Evolutionary conservation across 495 filamentous ascomycete species (phyloP).

Genomic region (Hypomontagnella submonticulosa): DNA sequence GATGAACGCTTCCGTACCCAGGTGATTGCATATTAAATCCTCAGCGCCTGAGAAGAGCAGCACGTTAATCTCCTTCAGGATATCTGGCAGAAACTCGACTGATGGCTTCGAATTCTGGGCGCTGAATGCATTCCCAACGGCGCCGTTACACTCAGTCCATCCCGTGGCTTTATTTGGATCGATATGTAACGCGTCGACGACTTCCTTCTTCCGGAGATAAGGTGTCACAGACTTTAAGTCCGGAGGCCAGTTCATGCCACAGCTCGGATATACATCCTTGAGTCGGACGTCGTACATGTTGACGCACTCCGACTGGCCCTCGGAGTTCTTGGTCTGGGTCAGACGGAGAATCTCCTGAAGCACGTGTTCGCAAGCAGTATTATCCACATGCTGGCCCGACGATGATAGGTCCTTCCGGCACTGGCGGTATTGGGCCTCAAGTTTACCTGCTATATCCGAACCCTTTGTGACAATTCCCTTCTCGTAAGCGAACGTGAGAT

Average conservation of each 20-base stretch:
- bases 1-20: slow-evolving; percentile 92
- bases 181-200: slow-evolving; percentile 82
- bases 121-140: slow-evolving; percentile 76
- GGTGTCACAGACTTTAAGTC: slow-evolving; percentile 80
- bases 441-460: slow-evolving; percentile 67
- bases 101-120: slow-evolving; percentile 75
- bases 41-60: slow-evolving; percentile 92
- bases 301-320: slow-evolving; percentile 67
- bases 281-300: slow-evolving; percentile 98
- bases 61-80: slow-evolving; percentile 79
- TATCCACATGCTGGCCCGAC: slow-evolving; percentile 71
- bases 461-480: slow-evolving; percentile 75
- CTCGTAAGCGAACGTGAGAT: slow-evolving; percentile 81
- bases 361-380: slow-evolving; percentile 75
- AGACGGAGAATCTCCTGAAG: slow-evolving; percentile 73
- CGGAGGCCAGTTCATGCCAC: slow-evolving; percentile 96
- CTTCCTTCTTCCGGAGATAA: slow-evolving; percentile 86
- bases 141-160: slow-evolving; percentile 89
- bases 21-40: slow-evolving; percentile 96
- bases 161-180: slow-evolving; percentile 82
- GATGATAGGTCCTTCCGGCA: slow-evolving; percentile 74
- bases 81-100: slow-evolving; percentile 76
- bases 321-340: slow-evolving; percentile 59
- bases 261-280: slow-evolving; percentile 74
- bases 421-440: slow-evolving; percentile 60